A percentile compares a stretch with the other conserved stretches of the same genome.
phyloP scores from a whole-genome alignment of 495 filamentous ascomycete species.

The Ascodesmis nigricans region DNA sequence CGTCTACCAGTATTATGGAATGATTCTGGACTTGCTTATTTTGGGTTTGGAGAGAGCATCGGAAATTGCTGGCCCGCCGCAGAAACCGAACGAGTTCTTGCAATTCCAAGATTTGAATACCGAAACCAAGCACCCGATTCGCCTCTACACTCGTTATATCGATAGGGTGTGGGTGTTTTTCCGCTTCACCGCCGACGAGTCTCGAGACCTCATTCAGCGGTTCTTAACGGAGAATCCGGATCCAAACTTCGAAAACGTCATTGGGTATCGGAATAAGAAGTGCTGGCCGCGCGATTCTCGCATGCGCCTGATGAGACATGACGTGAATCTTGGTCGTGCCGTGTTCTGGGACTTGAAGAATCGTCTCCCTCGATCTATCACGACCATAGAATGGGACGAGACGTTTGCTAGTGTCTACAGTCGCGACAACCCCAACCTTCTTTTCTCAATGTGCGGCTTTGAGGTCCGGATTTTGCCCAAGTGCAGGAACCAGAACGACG shows the following conservation, averaged over 20 bases:
- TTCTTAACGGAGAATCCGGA: slow-evolving; percentile 97
- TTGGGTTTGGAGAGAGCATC: slow-evolving; percentile 85
- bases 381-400: slow-evolving; percentile 98
- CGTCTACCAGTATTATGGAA: slow-evolving; percentile 95
- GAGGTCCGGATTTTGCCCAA: slow-evolving; percentile 96
- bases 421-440: slow-evolving; percentile 86
- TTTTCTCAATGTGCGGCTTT: slow-evolving; percentile 97
- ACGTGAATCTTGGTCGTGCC: slow-evolving; percentile 92
- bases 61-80: slow-evolving; percentile 92
- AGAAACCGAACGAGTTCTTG: slow-evolving; percentile 91
- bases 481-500: slow-evolving; percentile 81
- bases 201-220: slow-evolving; percentile 84
- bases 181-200: slow-evolving; percentile 80
- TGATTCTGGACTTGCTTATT: slow-evolving; percentile 84
- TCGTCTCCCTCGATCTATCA: slow-evolving; percentile 75
- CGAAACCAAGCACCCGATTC: slow-evolving; percentile 81
- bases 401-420: slow-evolving; percentile 99
- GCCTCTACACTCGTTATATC: slow-evolving; percentile 91
- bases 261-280: slow-evolving; percentile 97
- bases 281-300: slow-evolving; percentile 96
- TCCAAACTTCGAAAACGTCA: slow-evolving; percentile 98
- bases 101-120: slow-evolving; percentile 85
- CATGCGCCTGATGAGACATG: slow-evolving; percentile 97
- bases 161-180: slow-evolving; percentile 98
- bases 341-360: slow-evolving; percentile 99